phyloP scores from a whole-genome alignment of 257 asterid species.

The Penstemon eatonii region DNA sequence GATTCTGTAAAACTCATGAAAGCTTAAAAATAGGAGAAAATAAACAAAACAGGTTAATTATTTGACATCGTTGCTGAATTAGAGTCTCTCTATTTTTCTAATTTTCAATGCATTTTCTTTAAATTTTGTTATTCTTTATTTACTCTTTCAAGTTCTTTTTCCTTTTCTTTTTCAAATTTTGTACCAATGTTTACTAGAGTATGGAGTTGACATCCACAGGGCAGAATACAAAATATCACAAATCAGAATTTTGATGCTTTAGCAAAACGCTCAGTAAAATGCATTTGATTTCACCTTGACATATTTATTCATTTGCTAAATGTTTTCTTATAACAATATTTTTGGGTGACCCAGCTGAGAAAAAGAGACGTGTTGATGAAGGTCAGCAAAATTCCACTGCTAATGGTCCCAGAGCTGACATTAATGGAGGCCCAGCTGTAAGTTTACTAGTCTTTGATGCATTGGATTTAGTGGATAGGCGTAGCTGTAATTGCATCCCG shows the following conservation, averaged over 20 bases:
- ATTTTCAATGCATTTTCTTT: neutral
- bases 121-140: neutral
- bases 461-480: no score
- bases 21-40: neutral
- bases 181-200: neutral
- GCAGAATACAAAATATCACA: neutral
- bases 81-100: neutral
- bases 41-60: neutral
- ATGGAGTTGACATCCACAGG: constrained; percentile 8
- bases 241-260: neutral
- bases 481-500: no score
- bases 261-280: neutral
- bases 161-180: neutral
- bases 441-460: constrained; percentile 36
- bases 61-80: neutral
- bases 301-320: constrained; percentile 5
- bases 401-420: constrained; percentile 71
- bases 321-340: constrained; percentile 15
- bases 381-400: constrained; percentile 58
- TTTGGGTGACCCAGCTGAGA: constrained; percentile 61
- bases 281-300: constrained; percentile 3
- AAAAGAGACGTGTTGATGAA: constrained; percentile 64
- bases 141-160: neutral
- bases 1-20: neutral
- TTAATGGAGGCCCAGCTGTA: constrained; percentile 80